Percentiles rank a stretch among this genome's conserved stretches.
phyloP scores from a whole-genome alignment of 163 green algal genomes.

The Chlamydomonas reinhardtii region DNA sequence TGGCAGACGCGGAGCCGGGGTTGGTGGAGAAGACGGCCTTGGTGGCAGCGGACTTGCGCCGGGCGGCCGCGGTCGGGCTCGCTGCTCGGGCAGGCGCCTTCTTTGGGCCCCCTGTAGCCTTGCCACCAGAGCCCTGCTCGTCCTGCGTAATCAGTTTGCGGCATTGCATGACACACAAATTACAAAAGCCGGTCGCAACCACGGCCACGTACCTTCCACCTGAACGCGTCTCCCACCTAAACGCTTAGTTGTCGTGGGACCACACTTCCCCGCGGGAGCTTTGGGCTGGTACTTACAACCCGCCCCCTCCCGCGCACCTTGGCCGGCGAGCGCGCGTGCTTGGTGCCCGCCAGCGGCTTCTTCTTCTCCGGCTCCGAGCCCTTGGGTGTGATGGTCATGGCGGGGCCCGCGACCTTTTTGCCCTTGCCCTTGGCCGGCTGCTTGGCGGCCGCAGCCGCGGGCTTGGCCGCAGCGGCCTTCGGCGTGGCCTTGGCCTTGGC shows the following conservation, averaged over 20 bases:
- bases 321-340: not conserved
- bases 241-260: no score
- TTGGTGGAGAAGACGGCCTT: not conserved
- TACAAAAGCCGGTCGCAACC: no score
- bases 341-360: not conserved
- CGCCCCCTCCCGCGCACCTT: no score
- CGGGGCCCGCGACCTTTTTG: no score
- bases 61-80: not conserved
- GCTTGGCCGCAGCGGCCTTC: conserved; percentile 9
- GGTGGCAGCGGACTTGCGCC: not conserved
- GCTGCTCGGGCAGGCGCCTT: not conserved
- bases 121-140: not conserved
- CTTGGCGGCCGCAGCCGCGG: conserved; percentile 2
- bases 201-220: no score
- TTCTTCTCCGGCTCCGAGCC: not conserved
- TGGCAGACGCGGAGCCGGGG: conserved; percentile 56
- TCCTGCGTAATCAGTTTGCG: no score
- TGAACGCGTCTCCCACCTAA: no score
- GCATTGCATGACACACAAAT: no score
- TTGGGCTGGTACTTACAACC: no score
- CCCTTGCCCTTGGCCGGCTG: not conserved
- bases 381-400: not conserved
- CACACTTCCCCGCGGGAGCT: no score
- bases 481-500: not conserved
- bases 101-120: conserved; percentile 24